Evolutionary conservation across 257 asterid genomes (phyloP).

Genomic region (Capsicum baccatum): DNA sequence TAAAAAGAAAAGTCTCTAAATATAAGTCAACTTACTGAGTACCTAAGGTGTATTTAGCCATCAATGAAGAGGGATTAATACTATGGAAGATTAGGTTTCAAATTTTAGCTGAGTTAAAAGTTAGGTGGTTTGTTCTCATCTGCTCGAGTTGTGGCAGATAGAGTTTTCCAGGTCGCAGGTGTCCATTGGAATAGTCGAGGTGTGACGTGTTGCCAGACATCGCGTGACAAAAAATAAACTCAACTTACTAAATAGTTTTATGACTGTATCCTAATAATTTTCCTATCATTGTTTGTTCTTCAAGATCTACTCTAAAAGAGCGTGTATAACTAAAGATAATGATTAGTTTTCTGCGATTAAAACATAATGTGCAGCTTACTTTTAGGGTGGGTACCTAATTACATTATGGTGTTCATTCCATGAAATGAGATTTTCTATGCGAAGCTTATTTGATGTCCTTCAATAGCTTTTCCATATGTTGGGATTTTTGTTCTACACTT

Average conservation of each 20-base stretch:
- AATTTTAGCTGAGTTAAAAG: background rate
- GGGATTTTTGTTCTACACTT: background rate
- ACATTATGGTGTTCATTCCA: background rate
- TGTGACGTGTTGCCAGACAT: background rate
- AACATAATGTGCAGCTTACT: background rate
- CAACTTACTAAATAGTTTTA: background rate
- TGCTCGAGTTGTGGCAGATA: background rate
- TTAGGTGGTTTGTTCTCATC: background rate
- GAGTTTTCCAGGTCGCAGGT: background rate
- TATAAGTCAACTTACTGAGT: background rate
- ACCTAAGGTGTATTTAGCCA: background rate
- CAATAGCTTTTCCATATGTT: background rate
- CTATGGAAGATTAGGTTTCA: background rate
- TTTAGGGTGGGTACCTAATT: background rate
- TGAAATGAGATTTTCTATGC: background rate
- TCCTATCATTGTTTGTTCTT: background rate
- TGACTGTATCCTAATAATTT: background rate
- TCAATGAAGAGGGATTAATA: background rate
- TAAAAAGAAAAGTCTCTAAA: background rate
- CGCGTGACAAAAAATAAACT: background rate
- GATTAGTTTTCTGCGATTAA: background rate
- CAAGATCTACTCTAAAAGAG: constrained; percentile 11
- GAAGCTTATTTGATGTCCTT: background rate
- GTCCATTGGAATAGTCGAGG: background rate
- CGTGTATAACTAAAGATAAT: constrained; percentile 1